Conservation (phyloP, 768 basidiomycete species). For the Floccularia luteovirens region DNA sequence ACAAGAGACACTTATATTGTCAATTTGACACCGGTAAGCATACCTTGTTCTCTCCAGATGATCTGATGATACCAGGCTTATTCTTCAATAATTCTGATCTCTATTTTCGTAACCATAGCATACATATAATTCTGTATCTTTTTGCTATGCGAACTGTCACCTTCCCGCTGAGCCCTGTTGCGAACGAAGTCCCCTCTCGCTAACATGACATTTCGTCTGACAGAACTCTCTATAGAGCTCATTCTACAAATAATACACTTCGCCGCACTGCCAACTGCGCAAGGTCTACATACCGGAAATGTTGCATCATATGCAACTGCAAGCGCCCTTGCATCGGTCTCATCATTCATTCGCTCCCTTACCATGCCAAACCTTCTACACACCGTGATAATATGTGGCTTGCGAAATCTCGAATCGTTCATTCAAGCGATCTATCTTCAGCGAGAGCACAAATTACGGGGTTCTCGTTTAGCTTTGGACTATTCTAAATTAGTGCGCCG, state of each 20-base stretch:
- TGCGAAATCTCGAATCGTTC: constrained; percentile 22
- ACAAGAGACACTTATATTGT: no score
- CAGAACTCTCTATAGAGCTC: constrained; percentile 24
- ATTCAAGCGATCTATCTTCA: constrained; percentile 21
- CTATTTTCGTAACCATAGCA: no score
- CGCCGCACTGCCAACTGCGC: constrained; percentile 16
- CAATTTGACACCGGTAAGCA: no score
- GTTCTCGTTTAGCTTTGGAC: constrained; percentile 19
- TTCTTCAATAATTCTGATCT: no score
- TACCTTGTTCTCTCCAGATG: no score
- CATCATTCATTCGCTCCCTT: constrained; percentile 19
- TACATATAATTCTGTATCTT: no score
- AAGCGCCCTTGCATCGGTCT: constrained; percentile 23
- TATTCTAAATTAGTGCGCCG: constrained; percentile 21
- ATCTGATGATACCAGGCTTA: no score
- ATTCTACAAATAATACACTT: constrained; percentile 23
- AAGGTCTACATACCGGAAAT: background rate
- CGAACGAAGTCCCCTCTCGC: no score
- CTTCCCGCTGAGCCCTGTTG: no score
- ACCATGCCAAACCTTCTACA: constrained; percentile 30
- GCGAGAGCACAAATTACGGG: constrained; percentile 6
- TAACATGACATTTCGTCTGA: constrained; percentile 11
- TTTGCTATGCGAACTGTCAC: no score
- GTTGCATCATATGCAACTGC: constrained; percentile 15
- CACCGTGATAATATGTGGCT: constrained; percentile 24